Evolutionary conservation across 2,329 filamentous ascomycete genomes (phyloP), one percentile per base, ranked within the genome.

Genomic region (Calycina herbarum): DNA sequence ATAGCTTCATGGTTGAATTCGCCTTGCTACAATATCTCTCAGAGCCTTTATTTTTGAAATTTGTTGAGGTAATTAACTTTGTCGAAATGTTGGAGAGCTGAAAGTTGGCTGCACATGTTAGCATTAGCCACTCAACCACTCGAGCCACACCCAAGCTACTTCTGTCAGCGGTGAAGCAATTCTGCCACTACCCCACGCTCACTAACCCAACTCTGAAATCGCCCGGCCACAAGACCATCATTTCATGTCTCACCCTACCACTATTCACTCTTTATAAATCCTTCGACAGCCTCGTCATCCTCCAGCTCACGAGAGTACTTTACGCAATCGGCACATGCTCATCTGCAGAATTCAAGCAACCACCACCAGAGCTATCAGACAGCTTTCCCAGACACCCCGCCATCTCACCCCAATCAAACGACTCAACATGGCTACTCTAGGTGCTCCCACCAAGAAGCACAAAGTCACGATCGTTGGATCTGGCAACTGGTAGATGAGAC

Each of bases 381-480:
- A 66, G 66, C 38, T 71, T 33, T 40, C 63, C 40, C 72, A 72
- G 38, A 66, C 67, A 45, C 66, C 67, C 56, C 58, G 64, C 61
- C 68, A 71, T 67, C 57, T 71, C 20, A 65, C 67, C 57, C 7
- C 54, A 40, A 63, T 68, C 58, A 68, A 65, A 64, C 66, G 67
- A 63, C 63, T 64, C 62, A 75, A 66, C n/a, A 77, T 77, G 76
- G 75, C 75, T 10, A 73, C 72, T 10, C 69, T 77, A 54, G 82
- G 81, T 66, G 79, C 83, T 64, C 79, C 85, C 69, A 81, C 82
- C 68, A 91, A 87, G 81, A 93, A 90, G 80, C 93, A 97, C 86
- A 96, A 93, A 84, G 92, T 97, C 75, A 94, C 93, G 68, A 87
- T 99, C 62, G 87, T 99, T 71, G 95, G 95, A 73, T 98, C 94